A percentile compares a stretch with the other conserved stretches of the same genome.
These are phyloP conservation scores for Gilbertella persicaria DNA, from an alignment of 371 early-diverging fungal genomes.

Conservation along the genomic window DNA sequence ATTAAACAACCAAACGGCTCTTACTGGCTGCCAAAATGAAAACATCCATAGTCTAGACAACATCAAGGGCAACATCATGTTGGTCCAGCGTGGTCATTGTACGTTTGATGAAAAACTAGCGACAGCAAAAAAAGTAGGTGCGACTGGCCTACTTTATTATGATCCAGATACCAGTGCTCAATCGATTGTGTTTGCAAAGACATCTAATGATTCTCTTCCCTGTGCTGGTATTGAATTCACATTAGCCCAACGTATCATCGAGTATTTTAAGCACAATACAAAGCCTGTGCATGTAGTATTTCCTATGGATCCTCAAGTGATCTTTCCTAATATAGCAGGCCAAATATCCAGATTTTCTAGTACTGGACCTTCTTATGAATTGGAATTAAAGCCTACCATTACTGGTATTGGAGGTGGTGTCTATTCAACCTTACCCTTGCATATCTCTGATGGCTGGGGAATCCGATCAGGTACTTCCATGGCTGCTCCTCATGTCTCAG, in stretches of 20 bases:
- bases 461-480: slow-evolving; percentile 68
- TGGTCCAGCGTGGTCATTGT: slow-evolving; percentile 64
- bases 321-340: slow-evolving; percentile 31
- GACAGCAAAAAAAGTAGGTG: slow-evolving; percentile 40
- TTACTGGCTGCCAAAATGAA: slow-evolving; percentile 17
- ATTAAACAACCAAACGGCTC: slow-evolving; percentile 14
- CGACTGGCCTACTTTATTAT: slow-evolving; percentile 57
- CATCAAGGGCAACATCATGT: slow-evolving; percentile 39
- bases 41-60: slow-evolving; percentile 53
- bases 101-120: slow-evolving; percentile 55
- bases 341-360: slow-evolving; percentile 55
- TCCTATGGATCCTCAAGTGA: slow-evolving; percentile 19
- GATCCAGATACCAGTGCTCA: slow-evolving; percentile 20
- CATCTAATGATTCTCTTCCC: slow-evolving; percentile 30
- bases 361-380: slow-evolving; percentile 44
- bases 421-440: slow-evolving; percentile 62
- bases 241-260: slow-evolving; percentile 23
- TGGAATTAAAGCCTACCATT: slow-evolving; percentile 56
- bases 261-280: slow-evolving; percentile 1
- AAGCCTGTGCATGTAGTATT: slow-evolving; percentile 5
- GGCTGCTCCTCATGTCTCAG: slow-evolving; percentile 78
- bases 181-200: slow-evolving; percentile 6
- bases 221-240: slow-evolving; percentile 37
- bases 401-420: slow-evolving; percentile 72
- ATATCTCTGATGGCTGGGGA: slow-evolving; percentile 48